A percentile compares a stretch with the other conserved stretches of the same genome.
Conservation (phyloP, 805 yeast species). For the Wickerhamomyces chambardii region DNA sequence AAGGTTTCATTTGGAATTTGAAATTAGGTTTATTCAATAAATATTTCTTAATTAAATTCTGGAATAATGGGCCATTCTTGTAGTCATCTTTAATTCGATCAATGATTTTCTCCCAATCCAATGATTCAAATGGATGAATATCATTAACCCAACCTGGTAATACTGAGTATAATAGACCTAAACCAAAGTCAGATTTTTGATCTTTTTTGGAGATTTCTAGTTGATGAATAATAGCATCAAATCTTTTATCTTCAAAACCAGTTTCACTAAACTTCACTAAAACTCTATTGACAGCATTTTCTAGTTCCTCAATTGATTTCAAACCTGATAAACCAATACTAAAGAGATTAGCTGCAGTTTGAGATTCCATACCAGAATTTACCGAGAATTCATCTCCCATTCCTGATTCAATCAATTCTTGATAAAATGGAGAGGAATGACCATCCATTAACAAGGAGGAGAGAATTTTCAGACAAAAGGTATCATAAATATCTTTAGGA, state of each 20-base stretch:
- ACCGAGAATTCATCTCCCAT: slow-evolving; percentile 80
- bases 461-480: slow-evolving; percentile 65
- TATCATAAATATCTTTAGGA: slow-evolving; percentile 57
- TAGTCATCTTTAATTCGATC: slow-evolving; percentile 55
- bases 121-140: slow-evolving; percentile 60
- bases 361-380: slow-evolving; percentile 80
- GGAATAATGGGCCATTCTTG: slow-evolving; percentile 44
- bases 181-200: slow-evolving; percentile 85
- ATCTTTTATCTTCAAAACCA: slow-evolving; percentile 46
- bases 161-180: slow-evolving; percentile 61
- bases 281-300: slow-evolving; percentile 34
- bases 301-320: slow-evolving; percentile 36
- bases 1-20: slow-evolving; percentile 72
- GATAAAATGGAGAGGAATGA: slow-evolving; percentile 85
- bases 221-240: slow-evolving; percentile 87
- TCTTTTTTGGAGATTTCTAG: slow-evolving; percentile 77
- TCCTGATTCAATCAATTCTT: slow-evolving; percentile 78
- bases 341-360: slow-evolving; percentile 68
- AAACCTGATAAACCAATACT: slow-evolving; percentile 84
- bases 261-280: slow-evolving; percentile 31
- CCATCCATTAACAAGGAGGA: slow-evolving; percentile 77
- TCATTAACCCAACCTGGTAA: slow-evolving; percentile 84
- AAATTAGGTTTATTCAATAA: slow-evolving; percentile 49
- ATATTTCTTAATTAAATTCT: slow-evolving; percentile 44
- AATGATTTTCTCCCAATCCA: slow-evolving; percentile 59